These are phyloP conservation scores for Dactylis glomerata DNA, from an alignment of 176 grass and related monocot species.

Conservation along the genomic window DNA sequence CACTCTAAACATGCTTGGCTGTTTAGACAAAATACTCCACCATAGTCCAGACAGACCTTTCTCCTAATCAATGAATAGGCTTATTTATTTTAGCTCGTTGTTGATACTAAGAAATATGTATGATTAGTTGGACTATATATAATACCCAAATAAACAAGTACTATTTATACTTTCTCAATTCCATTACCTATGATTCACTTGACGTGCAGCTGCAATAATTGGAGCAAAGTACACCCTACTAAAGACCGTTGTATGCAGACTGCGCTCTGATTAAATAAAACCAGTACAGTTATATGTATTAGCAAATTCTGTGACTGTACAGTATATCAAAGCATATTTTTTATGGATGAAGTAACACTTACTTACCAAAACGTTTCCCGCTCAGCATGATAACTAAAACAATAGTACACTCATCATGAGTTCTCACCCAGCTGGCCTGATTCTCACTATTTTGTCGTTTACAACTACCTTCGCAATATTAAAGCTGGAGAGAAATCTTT, in stretches of 20 bases:
- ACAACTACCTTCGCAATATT: background rate
- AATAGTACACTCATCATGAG: background rate
- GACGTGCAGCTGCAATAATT: background rate
- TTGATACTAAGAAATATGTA: too few relatives aligned
- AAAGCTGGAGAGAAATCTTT: too few relatives aligned
- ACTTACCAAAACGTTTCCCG: background rate
- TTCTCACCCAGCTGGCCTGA: background rate
- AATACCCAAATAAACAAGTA: background rate
- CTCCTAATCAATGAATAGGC: too few relatives aligned
- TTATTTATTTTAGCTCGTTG: background rate
- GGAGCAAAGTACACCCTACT: background rate
- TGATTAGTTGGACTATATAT: background rate
- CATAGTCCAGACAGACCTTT: too few relatives aligned
- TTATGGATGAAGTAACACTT: too few relatives aligned
- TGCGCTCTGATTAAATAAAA: too few relatives aligned
- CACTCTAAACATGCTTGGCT: too few relatives aligned
- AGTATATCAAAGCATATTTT: background rate
- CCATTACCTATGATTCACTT: background rate
- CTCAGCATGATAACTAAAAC: background rate
- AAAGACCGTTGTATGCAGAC: too few relatives aligned
- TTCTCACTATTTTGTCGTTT: background rate
- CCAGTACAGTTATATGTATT: too few relatives aligned
- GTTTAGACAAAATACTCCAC: too few relatives aligned
- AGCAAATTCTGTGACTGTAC: too few relatives aligned
- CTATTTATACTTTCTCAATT: background rate